Evolutionary conservation across 352 stramenopile genomes (phyloP), one percentile per base, ranked within the genome.

Genomic region (Phytophthora litchii): DNA sequence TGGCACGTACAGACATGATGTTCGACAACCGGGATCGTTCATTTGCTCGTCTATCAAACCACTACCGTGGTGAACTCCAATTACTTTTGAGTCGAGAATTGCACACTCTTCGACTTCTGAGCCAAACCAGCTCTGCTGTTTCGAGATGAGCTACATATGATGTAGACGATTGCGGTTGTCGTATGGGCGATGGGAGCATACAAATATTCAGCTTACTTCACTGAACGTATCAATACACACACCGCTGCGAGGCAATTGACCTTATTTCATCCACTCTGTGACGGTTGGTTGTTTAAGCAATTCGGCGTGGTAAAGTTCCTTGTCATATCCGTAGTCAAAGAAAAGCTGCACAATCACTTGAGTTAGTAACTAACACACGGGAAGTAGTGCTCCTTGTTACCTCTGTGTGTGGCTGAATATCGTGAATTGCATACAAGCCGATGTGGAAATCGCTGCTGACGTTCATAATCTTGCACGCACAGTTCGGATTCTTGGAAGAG

Each of bases 361-460:
- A 27, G 23, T 27, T 5, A 27, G 23, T 44, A 11, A 46, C 14
- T 12, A 13, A 43, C 8, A 37, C 17, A 19, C 8, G 12, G 35
- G 32, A 43, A 25, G 27, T 34, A 40, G 16, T 20, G 5, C 2
- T 51, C 31, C 64, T 9, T 27, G 3, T 27, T 55, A 94, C 80
- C 84, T 96, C 88, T 1, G 89, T 84, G 56, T 98, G 78, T 3
- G 88, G 67, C 34, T 81, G 70, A 65, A 99, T 96, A 60, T 97
- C 83, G 35, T 87, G 69, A 4, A 83, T 74, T 13, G 96, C 94
- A 78, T 92, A 99, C 29, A 99, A 84, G 5, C 88, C 93, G 55
- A 99, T 97, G 23, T 89, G 81, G 48, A 90, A 89, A 69, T 98
- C 89, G 27, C 94, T 97, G 61, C 96, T 96, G 6, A 98, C 84